Conservation (phyloP, 1,139 yeast genomes). For the Yamadazyma songkhlaensis region DNA sequence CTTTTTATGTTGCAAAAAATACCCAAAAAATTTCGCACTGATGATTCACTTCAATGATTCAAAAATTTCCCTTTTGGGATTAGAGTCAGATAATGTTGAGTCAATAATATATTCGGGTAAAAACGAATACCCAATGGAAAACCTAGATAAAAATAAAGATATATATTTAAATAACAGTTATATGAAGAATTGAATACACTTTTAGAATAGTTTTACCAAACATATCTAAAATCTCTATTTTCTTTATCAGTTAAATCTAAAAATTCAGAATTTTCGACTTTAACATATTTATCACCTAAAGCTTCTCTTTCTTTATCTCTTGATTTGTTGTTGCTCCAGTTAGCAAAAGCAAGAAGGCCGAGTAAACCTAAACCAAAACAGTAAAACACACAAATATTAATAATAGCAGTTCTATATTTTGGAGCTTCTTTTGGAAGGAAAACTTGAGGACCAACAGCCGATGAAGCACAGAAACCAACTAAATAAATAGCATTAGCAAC, state of each 20-base stretch:
- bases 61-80: slow-evolving; percentile 1
- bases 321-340: slow-evolving; percentile 9
- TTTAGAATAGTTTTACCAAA: slow-evolving; percentile 8
- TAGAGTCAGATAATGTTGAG: background rate
- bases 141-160: no score
- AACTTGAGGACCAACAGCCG: slow-evolving; percentile 24
- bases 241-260: slow-evolving; percentile 16
- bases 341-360: slow-evolving; percentile 7
- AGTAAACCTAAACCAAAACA: slow-evolving; percentile 20
- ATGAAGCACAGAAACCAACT: slow-evolving; percentile 20
- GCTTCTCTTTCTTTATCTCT: slow-evolving; percentile 19
- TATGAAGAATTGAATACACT: no score
- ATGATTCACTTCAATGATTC: slow-evolving; percentile 1
- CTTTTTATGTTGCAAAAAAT: slow-evolving; percentile 5
- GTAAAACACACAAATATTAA: slow-evolving; percentile 13
- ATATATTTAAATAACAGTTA: no score
- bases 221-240: slow-evolving; percentile 18
- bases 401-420: slow-evolving; percentile 15
- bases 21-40: background rate
- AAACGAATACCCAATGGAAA: no score
- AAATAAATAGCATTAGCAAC: slow-evolving; percentile 21
- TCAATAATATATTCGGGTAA: no score
- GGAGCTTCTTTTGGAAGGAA: slow-evolving; percentile 23
- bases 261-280: slow-evolving; percentile 13
- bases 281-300: slow-evolving; percentile 14